Evolutionary conservation across 306 rosid species (phyloP).

Genomic region (Cucumis cinereus): DNA sequence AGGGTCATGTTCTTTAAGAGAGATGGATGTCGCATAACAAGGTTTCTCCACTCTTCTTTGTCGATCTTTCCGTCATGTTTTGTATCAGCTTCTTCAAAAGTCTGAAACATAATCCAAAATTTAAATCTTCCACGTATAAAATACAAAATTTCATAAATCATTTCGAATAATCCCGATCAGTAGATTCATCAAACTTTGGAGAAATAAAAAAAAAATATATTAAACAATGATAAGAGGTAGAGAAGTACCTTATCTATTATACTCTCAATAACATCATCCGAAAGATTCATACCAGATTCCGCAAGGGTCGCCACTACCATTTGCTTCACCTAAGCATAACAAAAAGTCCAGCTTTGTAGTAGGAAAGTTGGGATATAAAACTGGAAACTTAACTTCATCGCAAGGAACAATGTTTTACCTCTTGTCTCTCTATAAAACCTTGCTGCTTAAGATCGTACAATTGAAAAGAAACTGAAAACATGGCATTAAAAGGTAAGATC

Average conservation of each 20-base stretch:
- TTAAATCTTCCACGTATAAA: background rate
- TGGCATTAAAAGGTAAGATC: background rate
- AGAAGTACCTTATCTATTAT: conserved; percentile 83
- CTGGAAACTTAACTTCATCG: background rate
- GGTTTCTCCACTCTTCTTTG: conserved; percentile 98
- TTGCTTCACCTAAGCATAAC: conserved; percentile 70
- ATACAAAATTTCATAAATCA: background rate
- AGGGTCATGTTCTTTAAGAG: conserved; percentile 97
- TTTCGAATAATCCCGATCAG: background rate
- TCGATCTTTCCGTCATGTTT: conserved; percentile 95
- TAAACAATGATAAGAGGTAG: background rate
- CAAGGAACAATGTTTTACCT: conserved; percentile 35
- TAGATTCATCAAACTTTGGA: background rate
- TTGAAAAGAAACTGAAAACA: conserved; percentile 81
- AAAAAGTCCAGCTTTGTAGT: background rate
- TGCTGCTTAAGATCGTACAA: conserved; percentile 98
- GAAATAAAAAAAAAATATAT: background rate
- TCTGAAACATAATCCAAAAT: conserved; percentile 28
- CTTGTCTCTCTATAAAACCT: conserved; percentile 93
- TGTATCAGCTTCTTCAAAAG: conserved; percentile 98
- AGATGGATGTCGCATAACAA: conserved; percentile 84
- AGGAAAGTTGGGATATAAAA: background rate
- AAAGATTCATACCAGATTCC: conserved; percentile 97
- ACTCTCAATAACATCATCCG: conserved; percentile 94
- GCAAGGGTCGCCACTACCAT: conserved; percentile 99